Base-by-base conservation (phyloP, 2,329 filamentous ascomycete species). In the Colletotrichum sp. region DNA sequence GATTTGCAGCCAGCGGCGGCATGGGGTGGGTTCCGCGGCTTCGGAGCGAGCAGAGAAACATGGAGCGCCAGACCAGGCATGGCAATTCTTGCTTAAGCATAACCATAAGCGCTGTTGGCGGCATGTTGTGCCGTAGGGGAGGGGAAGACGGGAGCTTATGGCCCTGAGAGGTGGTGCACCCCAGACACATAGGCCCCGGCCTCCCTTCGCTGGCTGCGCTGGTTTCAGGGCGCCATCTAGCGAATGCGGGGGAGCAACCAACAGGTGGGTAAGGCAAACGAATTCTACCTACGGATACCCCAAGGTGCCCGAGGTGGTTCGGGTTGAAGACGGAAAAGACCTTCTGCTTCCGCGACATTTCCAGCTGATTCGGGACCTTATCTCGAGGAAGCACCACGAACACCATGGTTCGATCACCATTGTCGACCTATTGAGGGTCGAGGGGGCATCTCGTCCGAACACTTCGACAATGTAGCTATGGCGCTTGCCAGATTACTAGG, bases 1-100 rank as follows among this genome's bases (percentile, higher is more conserved):
- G 69, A 26, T 73, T 72, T 64, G 64, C 69, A 44, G 44, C 57
- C 49, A 34, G 36, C 55, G 64, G 63, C 63, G 72, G 63, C 39
- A 39, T 36, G 28, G 60, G 49, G 72, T 39, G 32, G 59, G 64
- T 76, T 49, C 73, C 73, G 64, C 63, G 64, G 63, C 70, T 36
- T 44, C 55, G 70, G 73, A 59, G 57, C 68, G 44, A 52, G 44
- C 10, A 21, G 44, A 62, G 26, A 64, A 59, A 49, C 39, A 72
- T 34, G 65, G 71, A 32, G 55, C 62, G 24, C 68, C 28, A 52
- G n/a, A 26, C 60, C 44, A 12, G 39, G 63, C 34, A 26, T 28
- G 18, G 63, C 34, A 30, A 21, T 6, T 26, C 63, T 49, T 39
- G 21, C 63, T 36, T 39, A 26, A 59, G 55, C 32, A 26, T 34